Base-by-base conservation (phyloP, 129 eudicot genomes). In the Centaurea solstitialis region DNA sequence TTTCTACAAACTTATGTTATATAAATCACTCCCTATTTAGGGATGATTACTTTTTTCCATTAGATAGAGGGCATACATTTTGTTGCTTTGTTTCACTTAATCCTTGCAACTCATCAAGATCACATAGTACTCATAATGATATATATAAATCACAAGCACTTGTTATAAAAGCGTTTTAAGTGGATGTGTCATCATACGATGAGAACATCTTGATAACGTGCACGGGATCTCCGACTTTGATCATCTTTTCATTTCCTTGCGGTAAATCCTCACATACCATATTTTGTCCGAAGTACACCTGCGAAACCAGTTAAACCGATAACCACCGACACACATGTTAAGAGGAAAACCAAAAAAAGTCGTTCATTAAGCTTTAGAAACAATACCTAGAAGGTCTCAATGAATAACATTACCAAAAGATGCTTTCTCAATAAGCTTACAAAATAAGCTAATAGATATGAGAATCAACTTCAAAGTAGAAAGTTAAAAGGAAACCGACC, bases 241-340 rank as follows among this genome's bases (percentile, higher is more conserved):
- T 76, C 22, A 84, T 41, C 80, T 83, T 85, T 37, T 59, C 86
- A 53, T 43, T 79, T 61, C 76, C 96, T 65, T 69, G 88, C 17
- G 41, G 45, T 45, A 81, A 68, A 45, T 91, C 91, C 2, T 78
- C 57, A 80, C 98, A 94, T 30, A 94, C 95, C 88, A 90, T 61
- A 83, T 92, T 92, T 79, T 94, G 98, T 71, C 98, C 98, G 69
- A 94, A 90, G 85, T 90, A 94, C 65, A 90, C 95, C 97, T 94
- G 87, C 79, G 85, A 72, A 33, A 38, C 39, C 70, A 64, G 68
- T 76, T 26, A 43, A 53, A 4, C 6, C 7, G 9, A 26, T 41
- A 73, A 80, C 9, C 22, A 21, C 0, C 5, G 5, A 53, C 62
- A 53, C 62, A 53, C 62, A 53, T 53, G 62, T 53, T 53, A 7